Conservation (phyloP, 179 eudicot genomes). For the Spinacia oleracea region DNA sequence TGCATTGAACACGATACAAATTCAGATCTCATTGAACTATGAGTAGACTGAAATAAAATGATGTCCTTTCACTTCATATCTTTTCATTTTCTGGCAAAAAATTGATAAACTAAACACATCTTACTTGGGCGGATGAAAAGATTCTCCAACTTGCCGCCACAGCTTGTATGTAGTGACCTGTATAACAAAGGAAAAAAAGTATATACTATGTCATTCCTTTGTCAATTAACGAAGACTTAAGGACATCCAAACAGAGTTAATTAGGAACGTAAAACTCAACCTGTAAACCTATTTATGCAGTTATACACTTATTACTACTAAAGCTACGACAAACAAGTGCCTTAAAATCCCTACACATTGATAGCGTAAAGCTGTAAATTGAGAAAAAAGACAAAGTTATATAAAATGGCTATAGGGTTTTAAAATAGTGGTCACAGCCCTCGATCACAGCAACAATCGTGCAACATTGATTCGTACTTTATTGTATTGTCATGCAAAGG, state of each 20-base stretch:
- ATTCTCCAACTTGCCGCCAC: slow-evolving; percentile 98
- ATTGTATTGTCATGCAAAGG: not conserved
- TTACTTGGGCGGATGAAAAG: slow-evolving; percentile 97
- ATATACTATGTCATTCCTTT: not conserved
- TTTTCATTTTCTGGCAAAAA: not conserved
- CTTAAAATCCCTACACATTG: not conserved
- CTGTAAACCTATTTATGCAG: not conserved
- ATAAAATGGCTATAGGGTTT: not conserved
- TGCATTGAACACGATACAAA: not conserved
- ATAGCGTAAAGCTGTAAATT: not conserved
- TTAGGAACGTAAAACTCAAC: not conserved
- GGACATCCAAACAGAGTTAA: not conserved
- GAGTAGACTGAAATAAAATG: not conserved
- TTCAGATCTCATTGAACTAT: not conserved
- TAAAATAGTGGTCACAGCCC: not conserved
- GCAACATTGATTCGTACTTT: not conserved
- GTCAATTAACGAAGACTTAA: not conserved
- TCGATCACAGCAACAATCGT: not conserved
- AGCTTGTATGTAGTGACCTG: slow-evolving; percentile 88
- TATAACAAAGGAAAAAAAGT: slow-evolving; percentile 21
- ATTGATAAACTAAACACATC: slow-evolving; percentile 19
- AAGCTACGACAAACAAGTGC: not conserved
- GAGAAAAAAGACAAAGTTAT: not conserved
- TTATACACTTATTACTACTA: not conserved
- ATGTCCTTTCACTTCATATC: not conserved